These are phyloP conservation scores for Alternaria angustiovoidea DNA, from an alignment of 2,329 filamentous ascomycete genomes.

Conservation along the genomic window DNA sequence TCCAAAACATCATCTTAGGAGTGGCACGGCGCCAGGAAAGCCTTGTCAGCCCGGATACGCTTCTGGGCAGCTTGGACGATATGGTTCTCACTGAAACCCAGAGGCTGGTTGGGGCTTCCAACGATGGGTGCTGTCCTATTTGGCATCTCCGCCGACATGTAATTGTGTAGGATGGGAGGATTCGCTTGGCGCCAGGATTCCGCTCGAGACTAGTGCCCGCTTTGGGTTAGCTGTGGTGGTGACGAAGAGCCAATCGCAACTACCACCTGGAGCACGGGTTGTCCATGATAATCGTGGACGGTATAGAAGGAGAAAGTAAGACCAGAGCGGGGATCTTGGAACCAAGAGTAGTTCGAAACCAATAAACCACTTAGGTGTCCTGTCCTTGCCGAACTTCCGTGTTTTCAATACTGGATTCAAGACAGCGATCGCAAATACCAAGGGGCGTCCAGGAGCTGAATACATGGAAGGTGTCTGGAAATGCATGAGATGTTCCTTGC, in stretches of 20 bases:
- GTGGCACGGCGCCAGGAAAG: conserved; percentile 3
- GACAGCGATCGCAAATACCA: neutral
- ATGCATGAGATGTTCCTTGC: neutral
- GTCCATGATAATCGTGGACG: conserved; percentile 12
- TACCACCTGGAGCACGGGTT: conserved; percentile 19
- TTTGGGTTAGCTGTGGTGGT: conserved; percentile 12
- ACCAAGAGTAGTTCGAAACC: conserved; percentile 13
- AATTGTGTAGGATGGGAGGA: conserved; percentile 11
- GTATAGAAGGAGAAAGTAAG: conserved; percentile 5
- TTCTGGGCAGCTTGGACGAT: conserved; percentile 27
- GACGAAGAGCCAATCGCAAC: conserved; percentile 1
- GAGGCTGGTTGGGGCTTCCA: conserved; percentile 5
- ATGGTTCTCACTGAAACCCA: conserved; percentile 2
- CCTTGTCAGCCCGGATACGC: neutral
- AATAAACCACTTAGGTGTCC: neutral
- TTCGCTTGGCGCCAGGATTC: conserved; percentile 27
- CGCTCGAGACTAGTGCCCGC: conserved; percentile 26
- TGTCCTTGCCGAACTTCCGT: conserved; percentile 26
- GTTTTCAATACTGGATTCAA: conserved; percentile 4
- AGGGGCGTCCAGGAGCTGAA: neutral
- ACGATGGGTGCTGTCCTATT: conserved; percentile 9
- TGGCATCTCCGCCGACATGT: conserved; percentile 22
- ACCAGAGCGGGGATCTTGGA: conserved; percentile 5
- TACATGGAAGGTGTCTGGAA: neutral
- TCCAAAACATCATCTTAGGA: conserved; percentile 6